Percentiles rank a stretch among this genome's conserved stretches.
Conservation (phyloP, 2,329 filamentous ascomycete species). For the Botrytis elliptica region DNA sequence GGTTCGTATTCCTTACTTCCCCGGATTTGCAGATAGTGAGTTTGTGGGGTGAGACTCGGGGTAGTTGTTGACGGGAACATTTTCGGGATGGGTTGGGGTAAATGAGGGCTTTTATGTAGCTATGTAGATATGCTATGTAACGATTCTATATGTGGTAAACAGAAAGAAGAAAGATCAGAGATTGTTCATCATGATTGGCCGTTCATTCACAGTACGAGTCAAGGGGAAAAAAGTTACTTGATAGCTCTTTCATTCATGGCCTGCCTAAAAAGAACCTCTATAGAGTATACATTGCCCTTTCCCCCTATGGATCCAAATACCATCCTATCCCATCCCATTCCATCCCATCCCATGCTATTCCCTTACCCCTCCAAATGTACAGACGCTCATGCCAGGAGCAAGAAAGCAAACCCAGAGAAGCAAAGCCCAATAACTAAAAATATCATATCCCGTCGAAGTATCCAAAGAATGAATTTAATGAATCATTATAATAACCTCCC, state of each 20-base stretch:
- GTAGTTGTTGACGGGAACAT: background rate
- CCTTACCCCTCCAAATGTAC: constrained; percentile 1
- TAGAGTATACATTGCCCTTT: background rate
- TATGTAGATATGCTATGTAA: background rate
- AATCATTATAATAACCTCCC: constrained; percentile 10
- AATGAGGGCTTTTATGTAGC: background rate
- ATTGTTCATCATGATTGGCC: background rate
- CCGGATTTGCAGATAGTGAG: background rate
- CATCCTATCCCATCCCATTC: background rate
- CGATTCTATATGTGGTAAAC: background rate
- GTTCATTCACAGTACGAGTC: background rate
- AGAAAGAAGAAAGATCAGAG: background rate
- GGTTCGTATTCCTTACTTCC: constrained; percentile 9
- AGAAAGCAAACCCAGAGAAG: constrained; percentile 14
- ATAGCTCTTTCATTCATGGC: constrained; percentile 6
- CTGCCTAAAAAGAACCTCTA: background rate
- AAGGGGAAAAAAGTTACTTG: background rate
- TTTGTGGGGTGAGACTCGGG: constrained; percentile 7
- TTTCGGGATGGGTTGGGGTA: background rate
- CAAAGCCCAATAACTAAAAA: constrained; percentile 11
- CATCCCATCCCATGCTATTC: background rate
- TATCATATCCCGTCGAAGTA: background rate
- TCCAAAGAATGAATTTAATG: constrained; percentile 6
- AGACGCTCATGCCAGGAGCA: constrained; percentile 14
- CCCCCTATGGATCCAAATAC: background rate